Base-by-base conservation (phyloP, 129 eudicot species). In the Tagetes erecta region DNA sequence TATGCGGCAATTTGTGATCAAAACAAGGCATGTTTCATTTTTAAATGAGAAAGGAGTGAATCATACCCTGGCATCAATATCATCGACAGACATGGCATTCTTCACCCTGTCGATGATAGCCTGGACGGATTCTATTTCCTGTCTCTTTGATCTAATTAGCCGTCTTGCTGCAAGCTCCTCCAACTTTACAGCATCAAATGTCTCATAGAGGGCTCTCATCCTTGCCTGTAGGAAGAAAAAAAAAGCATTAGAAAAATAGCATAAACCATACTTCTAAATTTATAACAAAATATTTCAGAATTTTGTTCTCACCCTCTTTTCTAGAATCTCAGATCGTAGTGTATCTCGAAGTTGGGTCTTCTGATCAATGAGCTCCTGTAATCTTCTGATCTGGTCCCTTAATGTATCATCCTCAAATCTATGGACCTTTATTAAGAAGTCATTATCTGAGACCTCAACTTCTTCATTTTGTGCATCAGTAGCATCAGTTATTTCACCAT, bases 391-490 rank as follows among this genome's bases (percentile, higher is more conserved):
- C 74, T 82, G 88, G 67, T 91, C 85, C 42, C 57, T 76, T 44
- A 88, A 72, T 64, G 66, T 83, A 27, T 84, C 96, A 76, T 88
- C 96, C 55, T 94, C 93, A 75, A 77, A 86, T 85, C 90, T 91
- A 20, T 97, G 97, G 68, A 86, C 34, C 83, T 80, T 84, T 3
- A 90, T 74, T 74, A 94, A 52, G 79, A 81, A 94, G 73, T 88
- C 80, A 84, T 90, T 90, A 47, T 92, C 68, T 56, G 67, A 64
- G 64, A 63, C 39, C 77, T 71, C 85, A 45, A 59, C 64, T 66
- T 46, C 85, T 20, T 71, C 60, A 51, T 77, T 72, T n/a, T 79
- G 83, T 78, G 41, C 89, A 60, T 80, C 81, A 14, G 55, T 53
- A 42, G 72, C 76, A 85, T 68, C 86, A 50, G 55, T 41, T 64